Evolutionary conservation across 2,329 filamentous ascomycete species (phyloP).

Genomic region (Aspergillus vadensis): DNA sequence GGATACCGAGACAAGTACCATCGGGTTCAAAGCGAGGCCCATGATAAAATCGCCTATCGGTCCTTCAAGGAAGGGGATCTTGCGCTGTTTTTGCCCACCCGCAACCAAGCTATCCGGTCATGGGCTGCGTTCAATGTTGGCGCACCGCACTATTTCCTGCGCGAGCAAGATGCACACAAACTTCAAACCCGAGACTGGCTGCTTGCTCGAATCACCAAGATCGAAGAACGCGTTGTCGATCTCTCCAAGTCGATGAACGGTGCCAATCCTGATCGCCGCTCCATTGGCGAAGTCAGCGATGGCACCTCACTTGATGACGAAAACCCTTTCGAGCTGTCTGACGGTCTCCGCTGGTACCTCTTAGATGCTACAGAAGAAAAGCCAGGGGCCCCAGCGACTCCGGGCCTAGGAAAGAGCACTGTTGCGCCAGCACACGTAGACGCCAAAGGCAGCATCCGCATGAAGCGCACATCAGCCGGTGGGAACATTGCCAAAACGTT

Average conservation of each 20-base stretch:
- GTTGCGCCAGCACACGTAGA: slow-evolving; percentile 86
- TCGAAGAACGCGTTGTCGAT: slow-evolving; percentile 92
- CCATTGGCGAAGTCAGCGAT: slow-evolving; percentile 54
- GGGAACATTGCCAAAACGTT: slow-evolving; percentile 75
- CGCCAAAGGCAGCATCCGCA: slow-evolving; percentile 69
- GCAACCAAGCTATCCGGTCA: slow-evolving; percentile 89
- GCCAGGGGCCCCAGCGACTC: slow-evolving; percentile 84
- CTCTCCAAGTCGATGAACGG: slow-evolving; percentile 74
- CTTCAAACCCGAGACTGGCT: slow-evolving; percentile 88
- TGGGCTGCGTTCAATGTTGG: slow-evolving; percentile 99
- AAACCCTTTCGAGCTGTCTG: slow-evolving; percentile 94
- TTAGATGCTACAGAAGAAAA: slow-evolving; percentile 94
- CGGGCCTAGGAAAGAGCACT: slow-evolving; percentile 86
- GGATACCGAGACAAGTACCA: slow-evolving; percentile 87
- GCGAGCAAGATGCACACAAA: slow-evolving; percentile 86
- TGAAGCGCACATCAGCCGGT: slow-evolving; percentile 59
- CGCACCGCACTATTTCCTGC: slow-evolving; percentile 94
- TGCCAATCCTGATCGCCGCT: slow-evolving; percentile 54
- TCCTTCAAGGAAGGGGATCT: slow-evolving; percentile 97
- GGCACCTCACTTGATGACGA: slow-evolving; percentile 73
- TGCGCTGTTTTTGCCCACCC: slow-evolving; percentile 88
- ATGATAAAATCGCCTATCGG: slow-evolving; percentile 94
- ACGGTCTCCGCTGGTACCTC: slow-evolving; percentile 93
- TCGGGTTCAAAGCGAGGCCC: slow-evolving; percentile 75
- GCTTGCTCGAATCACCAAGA: slow-evolving; percentile 86